phyloP scores from a whole-genome alignment of 2,329 filamentous ascomycete species.

The Fusarium robinianum region DNA sequence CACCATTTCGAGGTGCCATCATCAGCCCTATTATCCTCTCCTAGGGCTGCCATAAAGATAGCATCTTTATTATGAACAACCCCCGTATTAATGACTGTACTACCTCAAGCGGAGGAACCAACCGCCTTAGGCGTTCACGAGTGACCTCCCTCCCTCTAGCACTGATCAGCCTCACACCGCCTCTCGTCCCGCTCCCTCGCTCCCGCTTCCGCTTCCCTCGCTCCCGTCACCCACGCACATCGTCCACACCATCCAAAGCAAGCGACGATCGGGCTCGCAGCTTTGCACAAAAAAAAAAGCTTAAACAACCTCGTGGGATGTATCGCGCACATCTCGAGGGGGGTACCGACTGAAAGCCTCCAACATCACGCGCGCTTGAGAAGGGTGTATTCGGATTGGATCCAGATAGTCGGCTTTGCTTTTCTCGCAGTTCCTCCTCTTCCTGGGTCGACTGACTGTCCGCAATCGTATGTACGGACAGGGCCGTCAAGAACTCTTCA shows the following conservation, averaged over 20 bases:
- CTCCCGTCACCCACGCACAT: slow-evolving; percentile 35
- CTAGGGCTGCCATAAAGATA: no score
- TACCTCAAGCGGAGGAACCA: no score
- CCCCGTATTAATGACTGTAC: no score
- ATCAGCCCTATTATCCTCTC: no score
- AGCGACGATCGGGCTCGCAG: slow-evolving; percentile 25
- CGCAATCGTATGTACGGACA: slow-evolving; percentile 3
- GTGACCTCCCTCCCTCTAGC: slow-evolving; percentile 4
- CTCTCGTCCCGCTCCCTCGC: slow-evolving; percentile 36
- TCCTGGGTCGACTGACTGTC: slow-evolving; percentile 21
- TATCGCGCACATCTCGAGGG: no score
- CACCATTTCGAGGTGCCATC: no score
- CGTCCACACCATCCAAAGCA: slow-evolving; percentile 11
- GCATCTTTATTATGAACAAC: no score
- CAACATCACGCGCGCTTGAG: slow-evolving; percentile 15
- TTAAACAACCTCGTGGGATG: slow-evolving; percentile 9
- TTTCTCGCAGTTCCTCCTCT: slow-evolving; percentile 8
- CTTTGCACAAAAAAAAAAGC: slow-evolving; percentile 8
- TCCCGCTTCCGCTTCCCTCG: slow-evolving; percentile 32
- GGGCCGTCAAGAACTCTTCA: slow-evolving; percentile 1
- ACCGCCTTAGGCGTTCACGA: slow-evolving; percentile 15
- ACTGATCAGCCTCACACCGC: slow-evolving; percentile 35
- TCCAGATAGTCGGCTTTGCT: slow-evolving; percentile 14
- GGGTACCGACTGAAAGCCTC: not conserved
- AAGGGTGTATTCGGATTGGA: slow-evolving; percentile 13